Conservation (phyloP, 129 eudicot species). For the Tagetes patula region DNA sequence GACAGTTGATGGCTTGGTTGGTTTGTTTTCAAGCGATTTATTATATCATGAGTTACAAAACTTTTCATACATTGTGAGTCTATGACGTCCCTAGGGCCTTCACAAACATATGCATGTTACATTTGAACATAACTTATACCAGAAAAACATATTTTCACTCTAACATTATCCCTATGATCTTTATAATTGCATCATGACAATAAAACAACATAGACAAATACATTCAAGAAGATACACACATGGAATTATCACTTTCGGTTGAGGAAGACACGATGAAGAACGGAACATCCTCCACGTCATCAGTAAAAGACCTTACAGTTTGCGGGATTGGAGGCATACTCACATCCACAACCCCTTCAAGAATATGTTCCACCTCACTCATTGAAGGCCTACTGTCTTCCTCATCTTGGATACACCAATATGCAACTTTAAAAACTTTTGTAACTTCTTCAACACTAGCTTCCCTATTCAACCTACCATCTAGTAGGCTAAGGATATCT, state of each 20-base stretch:
- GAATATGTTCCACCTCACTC: conserved; percentile 67
- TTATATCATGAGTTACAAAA: too few relatives aligned
- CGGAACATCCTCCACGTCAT: conserved; percentile 35
- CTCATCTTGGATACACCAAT: conserved; percentile 85
- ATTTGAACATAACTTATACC: too few relatives aligned
- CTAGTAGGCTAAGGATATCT: conserved; percentile 62
- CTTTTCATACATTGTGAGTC: too few relatives aligned
- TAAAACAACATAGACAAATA: too few relatives aligned
- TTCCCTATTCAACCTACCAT: conserved; percentile 45
- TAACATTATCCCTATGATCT: too few relatives aligned
- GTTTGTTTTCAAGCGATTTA: too few relatives aligned
- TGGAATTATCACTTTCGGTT: conserved; percentile 29
- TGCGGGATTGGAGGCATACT: conserved; percentile 59
- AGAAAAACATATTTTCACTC: too few relatives aligned
- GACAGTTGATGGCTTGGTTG: too few relatives aligned
- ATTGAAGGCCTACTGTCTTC: conserved; percentile 64
- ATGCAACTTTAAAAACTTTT: conserved; percentile 59
- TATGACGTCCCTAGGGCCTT: too few relatives aligned
- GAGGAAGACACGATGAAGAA: conserved; percentile 43
- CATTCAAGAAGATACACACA: conserved; percentile 7
- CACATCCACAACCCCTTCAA: conserved; percentile 72
- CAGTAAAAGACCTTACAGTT: conserved; percentile 42
- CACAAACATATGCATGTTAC: too few relatives aligned
- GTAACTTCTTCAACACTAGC: conserved; percentile 56
- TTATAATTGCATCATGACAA: too few relatives aligned